Evolutionary conservation across 306 rosid genomes (phyloP).

Genomic region (Glycine latifolia): DNA sequence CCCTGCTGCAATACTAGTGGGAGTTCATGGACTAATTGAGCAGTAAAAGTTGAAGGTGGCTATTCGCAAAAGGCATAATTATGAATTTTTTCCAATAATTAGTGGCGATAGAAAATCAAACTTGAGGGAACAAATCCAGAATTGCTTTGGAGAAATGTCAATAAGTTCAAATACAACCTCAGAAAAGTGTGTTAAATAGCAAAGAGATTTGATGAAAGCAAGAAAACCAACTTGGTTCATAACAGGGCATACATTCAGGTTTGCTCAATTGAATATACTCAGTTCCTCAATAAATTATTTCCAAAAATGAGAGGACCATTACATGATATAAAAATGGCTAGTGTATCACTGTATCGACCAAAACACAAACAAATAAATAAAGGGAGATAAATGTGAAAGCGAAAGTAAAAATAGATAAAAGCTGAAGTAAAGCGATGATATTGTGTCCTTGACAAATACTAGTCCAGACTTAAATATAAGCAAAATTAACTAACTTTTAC

Average conservation of each 20-base stretch:
- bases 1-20: not conserved
- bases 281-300: not conserved
- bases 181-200: too few relatives aligned
- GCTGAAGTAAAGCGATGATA: not conserved
- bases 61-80: too few relatives aligned
- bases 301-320: not conserved
- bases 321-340: constrained; percentile 4
- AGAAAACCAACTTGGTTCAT: constrained; percentile 10
- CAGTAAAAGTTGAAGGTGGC: too few relatives aligned
- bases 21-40: too few relatives aligned
- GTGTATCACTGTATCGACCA: constrained; percentile 1
- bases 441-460: not conserved
- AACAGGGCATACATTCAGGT: constrained; percentile 25
- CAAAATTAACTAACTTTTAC: too few relatives aligned
- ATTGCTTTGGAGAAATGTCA: too few relatives aligned
- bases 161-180: too few relatives aligned
- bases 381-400: constrained; percentile 26
- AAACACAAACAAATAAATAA: constrained; percentile 6
- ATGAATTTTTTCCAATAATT: too few relatives aligned
- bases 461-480: too few relatives aligned
- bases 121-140: too few relatives aligned
- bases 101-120: too few relatives aligned
- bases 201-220: not conserved
- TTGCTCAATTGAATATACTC: constrained; percentile 25
- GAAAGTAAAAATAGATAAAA: constrained; percentile 25